A percentile compares a stretch with the other conserved stretches of the same genome.
These are phyloP conservation scores for Talaromyces amestolkiae DNA, from an alignment of 2,329 filamentous ascomycete genomes.

Conservation along the genomic window DNA sequence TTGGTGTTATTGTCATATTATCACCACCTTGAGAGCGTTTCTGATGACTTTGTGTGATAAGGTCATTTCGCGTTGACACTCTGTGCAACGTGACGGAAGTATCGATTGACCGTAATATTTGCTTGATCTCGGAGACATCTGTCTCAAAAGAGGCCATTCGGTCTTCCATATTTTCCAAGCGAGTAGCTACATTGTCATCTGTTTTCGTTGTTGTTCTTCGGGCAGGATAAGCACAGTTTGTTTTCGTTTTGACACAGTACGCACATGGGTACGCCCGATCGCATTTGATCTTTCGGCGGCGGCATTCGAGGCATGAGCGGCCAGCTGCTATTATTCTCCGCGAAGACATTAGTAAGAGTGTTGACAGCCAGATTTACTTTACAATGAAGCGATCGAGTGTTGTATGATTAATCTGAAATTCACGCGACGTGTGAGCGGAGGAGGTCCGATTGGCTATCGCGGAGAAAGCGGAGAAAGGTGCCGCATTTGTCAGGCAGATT, in stretches of 20 bases:
- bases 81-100: neutral
- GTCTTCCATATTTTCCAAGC: neutral
- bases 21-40: neutral
- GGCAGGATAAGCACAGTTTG: slow-evolving; percentile 36
- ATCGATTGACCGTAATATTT: neutral
- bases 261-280: slow-evolving; percentile 40
- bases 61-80: neutral
- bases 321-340: neutral
- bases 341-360: neutral
- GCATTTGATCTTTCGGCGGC: slow-evolving; percentile 44
- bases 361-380: too few relatives aligned
- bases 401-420: neutral
- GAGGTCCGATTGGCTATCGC: slow-evolving; percentile 1
- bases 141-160: neutral
- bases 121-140: neutral
- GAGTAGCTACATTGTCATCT: neutral
- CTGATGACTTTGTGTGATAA: neutral
- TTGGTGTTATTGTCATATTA: neutral
- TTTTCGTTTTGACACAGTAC: slow-evolving; percentile 41
- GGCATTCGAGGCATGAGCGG: slow-evolving; percentile 37
- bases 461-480: neutral
- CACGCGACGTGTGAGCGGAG: neutral
- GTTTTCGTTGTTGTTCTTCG: slow-evolving; percentile 19
- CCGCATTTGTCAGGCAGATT: slow-evolving; percentile 4
- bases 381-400: neutral